phyloP scores from a whole-genome alignment of 2,329 filamentous ascomycete species.

The Penicillium sp. region DNA sequence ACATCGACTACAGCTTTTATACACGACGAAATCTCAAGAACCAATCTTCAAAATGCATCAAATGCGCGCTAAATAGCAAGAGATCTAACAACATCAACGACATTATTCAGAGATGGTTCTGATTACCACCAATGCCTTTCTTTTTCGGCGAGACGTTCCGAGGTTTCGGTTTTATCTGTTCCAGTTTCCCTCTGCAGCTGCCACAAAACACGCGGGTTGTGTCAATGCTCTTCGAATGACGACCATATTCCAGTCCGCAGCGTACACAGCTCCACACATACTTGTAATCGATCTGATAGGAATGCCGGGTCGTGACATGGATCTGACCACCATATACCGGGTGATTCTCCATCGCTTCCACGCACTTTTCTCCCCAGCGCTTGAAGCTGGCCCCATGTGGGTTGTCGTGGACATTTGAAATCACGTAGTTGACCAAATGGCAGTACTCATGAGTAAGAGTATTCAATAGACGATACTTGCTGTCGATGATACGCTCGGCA shows the following conservation, averaged over 20 bases:
- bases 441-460: constrained; percentile 96
- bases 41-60: no score
- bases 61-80: background rate
- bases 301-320: constrained; percentile 81
- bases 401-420: constrained; percentile 65
- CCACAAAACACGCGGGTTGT: constrained; percentile 66
- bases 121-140: constrained; percentile 3
- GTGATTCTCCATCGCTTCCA: constrained; percentile 31
- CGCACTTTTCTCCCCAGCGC: constrained; percentile 51
- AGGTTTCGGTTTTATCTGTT: constrained; percentile 75
- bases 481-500: constrained; percentile 78
- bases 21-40: no score
- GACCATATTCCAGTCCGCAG: constrained; percentile 68
- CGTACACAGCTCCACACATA: constrained; percentile 74
- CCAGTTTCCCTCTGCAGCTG: constrained; percentile 61
- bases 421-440: constrained; percentile 86
- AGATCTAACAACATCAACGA: background rate
- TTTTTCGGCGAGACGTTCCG: constrained; percentile 41
- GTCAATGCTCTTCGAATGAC: constrained; percentile 83
- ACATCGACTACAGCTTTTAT: no score
- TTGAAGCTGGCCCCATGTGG: constrained; percentile 86
- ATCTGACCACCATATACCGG: constrained; percentile 57
- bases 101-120: constrained; percentile 6
- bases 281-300: constrained; percentile 85
- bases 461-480: constrained; percentile 71